Percentiles rank a stretch among this genome's conserved stretches.
Evolutionary conservation across 2,329 filamentous ascomycete species (phyloP).

Genomic region (Simplicillium aogashimaense): DNA sequence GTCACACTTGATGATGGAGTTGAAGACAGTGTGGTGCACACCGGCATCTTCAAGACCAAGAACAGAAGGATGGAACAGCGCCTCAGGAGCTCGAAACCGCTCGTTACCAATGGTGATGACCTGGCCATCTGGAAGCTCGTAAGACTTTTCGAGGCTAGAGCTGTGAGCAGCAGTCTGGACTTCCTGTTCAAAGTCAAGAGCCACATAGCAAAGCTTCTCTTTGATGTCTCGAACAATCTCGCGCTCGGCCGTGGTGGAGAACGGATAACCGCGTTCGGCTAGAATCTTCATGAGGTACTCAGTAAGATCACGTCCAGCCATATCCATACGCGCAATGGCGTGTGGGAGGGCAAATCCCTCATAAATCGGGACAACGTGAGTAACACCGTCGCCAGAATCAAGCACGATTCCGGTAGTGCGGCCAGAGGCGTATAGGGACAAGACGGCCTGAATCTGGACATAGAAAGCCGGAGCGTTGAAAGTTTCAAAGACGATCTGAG

Average conservation of each 20-base stretch:
- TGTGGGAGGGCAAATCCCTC: constrained; percentile 99
- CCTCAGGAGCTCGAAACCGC: constrained; percentile 98
- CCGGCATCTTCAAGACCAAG: constrained; percentile 96
- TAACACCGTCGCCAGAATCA: constrained; percentile 99
- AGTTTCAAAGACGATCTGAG: constrained; percentile 99
- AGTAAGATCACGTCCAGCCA: constrained; percentile 99
- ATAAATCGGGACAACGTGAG: constrained; percentile 99
- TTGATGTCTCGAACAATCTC: constrained; percentile 99
- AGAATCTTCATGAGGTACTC: constrained; percentile 99
- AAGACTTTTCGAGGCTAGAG: constrained; percentile 98
- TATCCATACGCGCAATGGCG: constrained; percentile 99
- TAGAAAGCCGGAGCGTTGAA: constrained; percentile 99
- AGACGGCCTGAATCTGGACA: constrained; percentile 98
- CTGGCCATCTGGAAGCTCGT: constrained; percentile 98
- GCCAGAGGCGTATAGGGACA: constrained; percentile 98
- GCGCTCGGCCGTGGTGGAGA: constrained; percentile 99
- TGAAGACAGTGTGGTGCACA: constrained; percentile 99
- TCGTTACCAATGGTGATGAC: constrained; percentile 99
- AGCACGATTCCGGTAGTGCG: constrained; percentile 99
- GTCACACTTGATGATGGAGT: constrained; percentile 99
- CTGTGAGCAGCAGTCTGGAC: constrained; percentile 99
- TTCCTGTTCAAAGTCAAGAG: constrained; percentile 99
- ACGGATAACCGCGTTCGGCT: constrained; percentile 97
- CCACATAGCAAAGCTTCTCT: constrained; percentile 99
- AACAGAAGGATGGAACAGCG: constrained; percentile 97